Base-by-base conservation (phyloP, 1,139 yeast species). In the Taphrina communis region DNA sequence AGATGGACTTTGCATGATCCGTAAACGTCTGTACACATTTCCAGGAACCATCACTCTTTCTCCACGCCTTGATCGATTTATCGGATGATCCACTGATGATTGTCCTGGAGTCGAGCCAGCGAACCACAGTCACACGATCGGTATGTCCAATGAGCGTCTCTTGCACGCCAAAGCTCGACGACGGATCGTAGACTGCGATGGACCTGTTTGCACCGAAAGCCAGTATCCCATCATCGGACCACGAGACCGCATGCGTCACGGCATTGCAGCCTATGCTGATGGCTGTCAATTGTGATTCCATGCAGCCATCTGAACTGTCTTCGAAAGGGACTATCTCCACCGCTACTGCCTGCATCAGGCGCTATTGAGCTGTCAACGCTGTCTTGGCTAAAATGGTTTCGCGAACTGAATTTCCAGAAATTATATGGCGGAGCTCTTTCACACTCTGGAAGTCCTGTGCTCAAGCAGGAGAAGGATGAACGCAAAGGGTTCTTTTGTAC, bases 21-120 rank as follows among this genome's bases (percentile, higher is more conserved):
- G 75, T 73, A n/a, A 84, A 73, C 14, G 79, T 76, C 73, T 83
- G 55, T 3, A 58, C 69, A 62, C 65, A 55, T n/a, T 36, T 36
- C 65, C 62, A 48, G 80, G 75, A 1, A 72, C 72, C 14, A 44
- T 68, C n/a, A 41, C 57, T 35, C 38, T 17, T 17, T 69, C 79
- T 78, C 97, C 97, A 91, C 4, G 90, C 75, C 71, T 82, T 82
- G 1, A 91, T 80, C 17, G 79, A 76, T 12, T 83, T 82, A 75
- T 90, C 97, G 72, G 88, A 93, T 1, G 88, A 84, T 0, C 87
- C 85, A 9, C 92, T 84, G 0, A 90, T 80, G 72, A 92, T 77
- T 51, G 75, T 77, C 0, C 81, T 78, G 0, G 84, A 76, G 6
- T 76, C 76, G 31, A 75, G 53, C 70, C 75, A 78, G 51, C 74